These are phyloP conservation scores for Raffaelea arxii DNA, from an alignment of 2,329 filamentous ascomycete species.

Conservation along the genomic window DNA sequence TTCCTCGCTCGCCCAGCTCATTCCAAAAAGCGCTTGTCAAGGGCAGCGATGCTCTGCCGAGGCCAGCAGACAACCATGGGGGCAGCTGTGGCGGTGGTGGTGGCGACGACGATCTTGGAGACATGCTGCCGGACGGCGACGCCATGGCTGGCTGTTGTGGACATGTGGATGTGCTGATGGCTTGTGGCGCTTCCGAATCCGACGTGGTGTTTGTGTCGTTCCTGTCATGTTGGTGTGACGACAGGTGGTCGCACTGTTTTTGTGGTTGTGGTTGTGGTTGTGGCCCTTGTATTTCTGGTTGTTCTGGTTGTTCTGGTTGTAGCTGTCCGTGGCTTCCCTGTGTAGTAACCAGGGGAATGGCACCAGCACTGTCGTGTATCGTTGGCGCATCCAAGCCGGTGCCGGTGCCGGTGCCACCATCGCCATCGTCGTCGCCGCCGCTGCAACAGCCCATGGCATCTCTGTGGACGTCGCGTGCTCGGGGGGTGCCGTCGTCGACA, in stretches of 20 bases:
- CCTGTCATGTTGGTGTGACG: no score
- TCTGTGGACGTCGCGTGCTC: no score
- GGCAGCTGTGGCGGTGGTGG: not conserved
- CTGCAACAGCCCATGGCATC: not conserved
- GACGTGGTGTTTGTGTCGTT: no score
- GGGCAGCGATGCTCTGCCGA: not conserved
- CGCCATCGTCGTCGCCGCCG: not conserved
- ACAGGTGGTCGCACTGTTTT: no score
- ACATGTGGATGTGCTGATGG: no score
- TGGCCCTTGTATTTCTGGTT: not conserved
- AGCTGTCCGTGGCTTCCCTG: no score
- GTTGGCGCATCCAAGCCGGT: not conserved
- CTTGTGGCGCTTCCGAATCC: no score
- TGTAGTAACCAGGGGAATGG: not conserved
- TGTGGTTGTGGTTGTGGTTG: not conserved
- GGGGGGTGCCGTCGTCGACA: slow-evolving; percentile 3
- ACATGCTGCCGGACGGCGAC: no score
- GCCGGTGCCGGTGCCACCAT: not conserved
- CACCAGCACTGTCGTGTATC: not conserved
- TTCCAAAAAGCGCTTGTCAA: not conserved
- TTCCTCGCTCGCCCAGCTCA: not conserved
- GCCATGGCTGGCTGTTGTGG: no score
- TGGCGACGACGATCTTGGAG: no score
- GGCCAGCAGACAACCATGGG: not conserved
- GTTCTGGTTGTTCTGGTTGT: not conserved